These are phyloP conservation scores for Monosporascus sp. DNA, from an alignment of 2,329 filamentous ascomycete genomes.

Conservation along the genomic window DNA sequence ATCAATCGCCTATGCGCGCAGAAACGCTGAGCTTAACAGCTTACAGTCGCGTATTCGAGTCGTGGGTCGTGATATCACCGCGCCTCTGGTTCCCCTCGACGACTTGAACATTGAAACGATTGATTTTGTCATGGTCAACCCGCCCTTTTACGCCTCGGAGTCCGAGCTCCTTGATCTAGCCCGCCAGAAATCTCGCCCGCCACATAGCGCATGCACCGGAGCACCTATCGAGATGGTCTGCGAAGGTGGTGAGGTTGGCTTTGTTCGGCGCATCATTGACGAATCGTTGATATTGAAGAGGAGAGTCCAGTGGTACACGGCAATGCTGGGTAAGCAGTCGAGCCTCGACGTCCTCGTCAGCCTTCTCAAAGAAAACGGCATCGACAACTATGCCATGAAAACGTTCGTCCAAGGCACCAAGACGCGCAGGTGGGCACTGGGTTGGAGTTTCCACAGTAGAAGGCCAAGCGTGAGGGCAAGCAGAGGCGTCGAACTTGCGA, in stretches of 20 bases:
- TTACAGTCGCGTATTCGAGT: slow-evolving; percentile 61
- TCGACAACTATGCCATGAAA: slow-evolving; percentile 77
- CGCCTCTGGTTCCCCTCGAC: slow-evolving; percentile 59
- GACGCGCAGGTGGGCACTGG: slow-evolving; percentile 82
- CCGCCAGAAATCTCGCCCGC: slow-evolving; percentile 57
- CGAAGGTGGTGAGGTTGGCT: slow-evolving; percentile 68
- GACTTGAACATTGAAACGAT: slow-evolving; percentile 45
- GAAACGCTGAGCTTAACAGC: slow-evolving; percentile 63
- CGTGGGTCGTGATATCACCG: slow-evolving; percentile 44
- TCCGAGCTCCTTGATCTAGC: slow-evolving; percentile 64
- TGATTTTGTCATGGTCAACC: slow-evolving; percentile 90
- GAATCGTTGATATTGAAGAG: slow-evolving; percentile 59
- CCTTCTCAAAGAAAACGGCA: slow-evolving; percentile 46
- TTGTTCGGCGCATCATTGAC: slow-evolving; percentile 63
- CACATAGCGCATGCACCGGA: slow-evolving; percentile 71
- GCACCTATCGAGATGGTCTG: slow-evolving; percentile 81
- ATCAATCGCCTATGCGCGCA: slow-evolving; percentile 59
- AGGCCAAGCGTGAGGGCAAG: slow-evolving; percentile 49
- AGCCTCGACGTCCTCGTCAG: slow-evolving; percentile 61
- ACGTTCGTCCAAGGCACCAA: slow-evolving; percentile 72
- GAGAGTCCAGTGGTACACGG: slow-evolving; percentile 79
- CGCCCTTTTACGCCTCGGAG: slow-evolving; percentile 81
- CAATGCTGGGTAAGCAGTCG: slow-evolving; percentile 78
- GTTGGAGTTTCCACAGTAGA: slow-evolving; percentile 72
- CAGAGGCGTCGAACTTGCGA: slow-evolving; percentile 35